Evolutionary conservation across 352 stramenopile genomes (phyloP).

Genomic region (Thraustochytrium aureum): DNA sequence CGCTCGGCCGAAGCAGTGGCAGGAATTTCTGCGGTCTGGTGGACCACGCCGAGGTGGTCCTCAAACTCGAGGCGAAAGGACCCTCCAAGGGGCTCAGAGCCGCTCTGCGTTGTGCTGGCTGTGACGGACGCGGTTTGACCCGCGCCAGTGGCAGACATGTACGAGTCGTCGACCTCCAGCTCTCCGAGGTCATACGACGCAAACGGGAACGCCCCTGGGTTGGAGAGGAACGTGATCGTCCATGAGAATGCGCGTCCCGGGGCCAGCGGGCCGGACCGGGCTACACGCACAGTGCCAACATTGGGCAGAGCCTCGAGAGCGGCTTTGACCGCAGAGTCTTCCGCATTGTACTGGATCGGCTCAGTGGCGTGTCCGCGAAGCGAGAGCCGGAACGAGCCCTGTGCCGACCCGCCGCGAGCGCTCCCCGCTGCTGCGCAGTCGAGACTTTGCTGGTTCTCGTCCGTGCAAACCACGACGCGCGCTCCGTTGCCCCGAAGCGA

Average conservation of each 20-base stretch:
- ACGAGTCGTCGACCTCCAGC: background rate
- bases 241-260: conserved; percentile 84
- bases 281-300: conserved; percentile 80
- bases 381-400: conserved; percentile 77
- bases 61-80: conserved; percentile 56
- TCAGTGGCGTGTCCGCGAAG: conserved; percentile 80
- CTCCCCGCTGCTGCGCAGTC: background rate
- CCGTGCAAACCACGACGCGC: conserved; percentile 22
- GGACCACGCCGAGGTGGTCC: conserved; percentile 9
- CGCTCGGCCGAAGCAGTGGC: conserved; percentile 51
- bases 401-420: conserved; percentile 74
- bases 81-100: conserved; percentile 52
- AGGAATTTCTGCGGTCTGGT: conserved; percentile 39
- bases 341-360: conserved; percentile 84
- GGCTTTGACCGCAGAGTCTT: conserved; percentile 82
- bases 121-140: conserved; percentile 22
- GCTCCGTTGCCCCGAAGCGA: conserved; percentile 26
- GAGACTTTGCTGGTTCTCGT: background rate
- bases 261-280: conserved; percentile 72
- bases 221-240: conserved; percentile 87
- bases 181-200: background rate
- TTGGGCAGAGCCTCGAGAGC: conserved; percentile 88
- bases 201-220: conserved; percentile 84
- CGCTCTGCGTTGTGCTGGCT: background rate
- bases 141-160: conserved; percentile 11